Conservation (phyloP, 257 asterid genomes). For the Craterostigma plantagineum region DNA sequence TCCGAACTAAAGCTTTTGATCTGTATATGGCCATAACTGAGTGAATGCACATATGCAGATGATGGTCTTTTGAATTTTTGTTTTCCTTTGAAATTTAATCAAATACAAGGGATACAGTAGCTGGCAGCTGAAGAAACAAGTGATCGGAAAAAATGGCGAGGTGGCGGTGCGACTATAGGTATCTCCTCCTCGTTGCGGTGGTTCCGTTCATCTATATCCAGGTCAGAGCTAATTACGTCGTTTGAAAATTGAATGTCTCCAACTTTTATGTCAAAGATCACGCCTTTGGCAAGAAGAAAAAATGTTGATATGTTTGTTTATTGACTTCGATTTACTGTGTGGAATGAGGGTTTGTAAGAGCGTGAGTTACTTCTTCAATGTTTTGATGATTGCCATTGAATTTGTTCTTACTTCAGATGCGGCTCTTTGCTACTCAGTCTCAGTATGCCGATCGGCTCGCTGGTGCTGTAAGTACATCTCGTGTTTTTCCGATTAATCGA, state of each 20-base stretch:
- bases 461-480: constrained; percentile 82
- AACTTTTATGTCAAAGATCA: neutral
- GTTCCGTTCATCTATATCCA: constrained; percentile 74
- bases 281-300: neutral
- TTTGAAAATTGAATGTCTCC: neutral
- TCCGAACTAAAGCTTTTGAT: too few species aligned
- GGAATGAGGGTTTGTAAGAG: neutral
- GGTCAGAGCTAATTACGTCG: constrained; percentile 21
- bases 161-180: constrained; percentile 53
- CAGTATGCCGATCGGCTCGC: constrained; percentile 82
- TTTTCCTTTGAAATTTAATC: too few species aligned
- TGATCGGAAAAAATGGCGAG: constrained; percentile 18
- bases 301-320: neutral
- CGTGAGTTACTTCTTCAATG: too few species aligned
- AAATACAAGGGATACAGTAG: neutral
- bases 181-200: constrained; percentile 48
- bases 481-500: too few species aligned
- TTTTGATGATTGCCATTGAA: neutral
- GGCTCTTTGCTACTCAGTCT: constrained; percentile 77
- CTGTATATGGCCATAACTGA: too few species aligned
- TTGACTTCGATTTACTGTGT: too few species aligned
- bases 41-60: too few species aligned
- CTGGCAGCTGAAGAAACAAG: constrained; percentile 6
- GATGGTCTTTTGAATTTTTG: too few species aligned
- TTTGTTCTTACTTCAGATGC: constrained; percentile 41